Conservation (phyloP, 768 basidiomycete species). For the Lentinula raphanica region DNA sequence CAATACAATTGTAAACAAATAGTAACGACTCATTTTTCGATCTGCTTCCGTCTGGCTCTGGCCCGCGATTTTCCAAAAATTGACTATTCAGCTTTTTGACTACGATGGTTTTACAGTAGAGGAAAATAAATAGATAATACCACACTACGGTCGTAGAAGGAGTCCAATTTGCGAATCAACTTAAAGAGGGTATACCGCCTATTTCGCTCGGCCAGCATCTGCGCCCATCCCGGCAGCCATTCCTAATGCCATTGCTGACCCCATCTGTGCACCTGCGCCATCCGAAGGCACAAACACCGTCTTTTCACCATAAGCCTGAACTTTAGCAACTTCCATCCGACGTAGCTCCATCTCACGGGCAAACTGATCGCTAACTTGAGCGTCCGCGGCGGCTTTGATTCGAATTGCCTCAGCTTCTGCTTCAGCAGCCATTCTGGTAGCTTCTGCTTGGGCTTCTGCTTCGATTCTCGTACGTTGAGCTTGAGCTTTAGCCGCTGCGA, state of each 20-base stretch:
- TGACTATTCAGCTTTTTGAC: not conserved
- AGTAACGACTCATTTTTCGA: not conserved
- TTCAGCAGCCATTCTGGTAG: slow-evolving; percentile 20
- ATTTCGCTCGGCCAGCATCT: slow-evolving; percentile 16
- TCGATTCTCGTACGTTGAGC: slow-evolving; percentile 58
- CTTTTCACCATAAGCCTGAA: slow-evolving; percentile 63
- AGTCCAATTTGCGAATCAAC: not conserved
- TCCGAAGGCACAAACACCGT: slow-evolving; percentile 70
- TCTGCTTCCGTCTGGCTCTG: not conserved
- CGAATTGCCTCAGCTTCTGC: slow-evolving; percentile 55
- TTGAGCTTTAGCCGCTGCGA: slow-evolving; percentile 68
- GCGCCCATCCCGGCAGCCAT: slow-evolving; percentile 65
- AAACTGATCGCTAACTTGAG: slow-evolving; percentile 54
- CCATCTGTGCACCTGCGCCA: slow-evolving; percentile 51
- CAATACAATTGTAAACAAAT: slow-evolving; percentile 1
- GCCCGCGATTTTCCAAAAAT: not conserved
- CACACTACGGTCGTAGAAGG: not conserved
- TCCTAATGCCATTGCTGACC: slow-evolving; percentile 57
- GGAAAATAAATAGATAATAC: not conserved
- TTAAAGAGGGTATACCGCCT: not conserved
- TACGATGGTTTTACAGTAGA: not conserved
- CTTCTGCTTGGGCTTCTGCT: slow-evolving; percentile 72
- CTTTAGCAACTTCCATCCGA: slow-evolving; percentile 56
- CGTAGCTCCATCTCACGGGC: slow-evolving; percentile 75
- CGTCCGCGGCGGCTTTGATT: slow-evolving; percentile 61